A percentile compares a stretch with the other conserved stretches of the same genome.
Evolutionary conservation across 1,284 basidiomycete species (phyloP).

Genomic region (Cutaneotrichosporon daszewskae): DNA sequence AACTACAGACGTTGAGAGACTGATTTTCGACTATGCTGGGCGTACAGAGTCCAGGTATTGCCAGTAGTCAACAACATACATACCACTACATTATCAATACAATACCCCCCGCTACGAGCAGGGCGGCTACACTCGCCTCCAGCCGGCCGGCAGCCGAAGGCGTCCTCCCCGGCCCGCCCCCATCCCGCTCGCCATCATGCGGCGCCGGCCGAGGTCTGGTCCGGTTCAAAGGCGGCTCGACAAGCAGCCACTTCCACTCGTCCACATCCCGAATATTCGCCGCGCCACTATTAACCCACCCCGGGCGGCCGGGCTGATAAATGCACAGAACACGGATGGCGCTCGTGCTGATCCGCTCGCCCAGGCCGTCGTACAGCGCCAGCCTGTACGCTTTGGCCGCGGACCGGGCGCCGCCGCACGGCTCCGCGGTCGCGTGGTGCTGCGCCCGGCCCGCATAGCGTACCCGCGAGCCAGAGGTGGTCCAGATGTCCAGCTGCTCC

Average conservation of each 20-base stretch:
- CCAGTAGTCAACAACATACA: too few relatives aligned
- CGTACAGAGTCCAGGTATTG: too few relatives aligned
- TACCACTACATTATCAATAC: too few relatives aligned
- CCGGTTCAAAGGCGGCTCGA: too few relatives aligned
- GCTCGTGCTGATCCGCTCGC: constrained; percentile 25
- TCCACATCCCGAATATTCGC: constrained; percentile 33
- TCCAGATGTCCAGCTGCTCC: constrained; percentile 8
- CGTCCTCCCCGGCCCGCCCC: too few relatives aligned
- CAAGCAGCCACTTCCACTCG: constrained; percentile 43
- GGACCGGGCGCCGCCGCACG: constrained; percentile 24
- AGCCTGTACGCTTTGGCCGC: constrained; percentile 36
- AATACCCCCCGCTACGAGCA: too few relatives aligned
- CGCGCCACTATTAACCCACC: constrained; percentile 26
- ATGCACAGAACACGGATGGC: constrained; percentile 33
- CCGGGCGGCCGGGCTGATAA: constrained; percentile 26
- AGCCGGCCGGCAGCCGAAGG: too few relatives aligned
- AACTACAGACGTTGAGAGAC: too few relatives aligned
- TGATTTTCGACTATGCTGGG: too few relatives aligned
- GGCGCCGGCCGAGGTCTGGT: too few relatives aligned
- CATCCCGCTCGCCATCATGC: too few relatives aligned
- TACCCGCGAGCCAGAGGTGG: background rate
- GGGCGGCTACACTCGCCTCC: too few relatives aligned
- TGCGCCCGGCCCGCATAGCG: constrained; percentile 16
- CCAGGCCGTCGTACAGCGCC: constrained; percentile 24
- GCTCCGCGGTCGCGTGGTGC: constrained; percentile 17